A percentile compares a stretch with the other conserved stretches of the same genome.
These are phyloP conservation scores for Eurotiales sp. DNA, from an alignment of 2,329 filamentous ascomycete species.

Conservation along the genomic window DNA sequence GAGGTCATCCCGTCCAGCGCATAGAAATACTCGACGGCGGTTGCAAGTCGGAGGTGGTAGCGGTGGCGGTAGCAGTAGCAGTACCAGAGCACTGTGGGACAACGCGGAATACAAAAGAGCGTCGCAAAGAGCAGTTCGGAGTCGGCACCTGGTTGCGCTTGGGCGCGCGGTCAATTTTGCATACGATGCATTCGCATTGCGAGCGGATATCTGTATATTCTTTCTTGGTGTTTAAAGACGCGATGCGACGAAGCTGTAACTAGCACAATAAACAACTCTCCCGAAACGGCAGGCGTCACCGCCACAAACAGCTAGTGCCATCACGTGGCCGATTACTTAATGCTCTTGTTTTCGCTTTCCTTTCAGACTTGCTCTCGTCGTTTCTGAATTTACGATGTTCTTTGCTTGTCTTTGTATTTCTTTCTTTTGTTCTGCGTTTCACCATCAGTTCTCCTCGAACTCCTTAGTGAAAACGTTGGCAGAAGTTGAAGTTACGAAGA, in stretches of 20 bases:
- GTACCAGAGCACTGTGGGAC: not conserved
- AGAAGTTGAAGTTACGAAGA: too few species aligned
- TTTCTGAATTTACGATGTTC: too few species aligned
- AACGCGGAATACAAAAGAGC: not conserved
- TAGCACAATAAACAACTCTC: slow-evolving; percentile 33
- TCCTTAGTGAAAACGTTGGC: too few species aligned
- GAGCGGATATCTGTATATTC: not conserved
- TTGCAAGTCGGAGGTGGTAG: too few species aligned
- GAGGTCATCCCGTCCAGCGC: slow-evolving; percentile 10
- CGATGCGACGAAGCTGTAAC: not conserved
- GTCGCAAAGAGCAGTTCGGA: not conserved
- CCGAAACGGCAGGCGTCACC: slow-evolving; percentile 28
- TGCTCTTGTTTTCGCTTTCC: too few species aligned
- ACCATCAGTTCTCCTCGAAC: too few species aligned
- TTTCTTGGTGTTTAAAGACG: not conserved
- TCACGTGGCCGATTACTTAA: slow-evolving; percentile 3
- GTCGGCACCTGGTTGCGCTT: not conserved
- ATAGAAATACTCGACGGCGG: not conserved
- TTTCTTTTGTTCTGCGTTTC: too few species aligned
- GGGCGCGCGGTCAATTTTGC: not conserved
- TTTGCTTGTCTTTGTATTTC: too few species aligned
- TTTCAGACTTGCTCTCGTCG: too few species aligned
- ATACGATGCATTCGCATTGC: not conserved
- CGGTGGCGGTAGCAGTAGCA: slow-evolving; percentile 16
- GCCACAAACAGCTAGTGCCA: slow-evolving; percentile 3